Conservation (phyloP, 2,329 filamentous ascomycete species). For the Fusarium acutatum region DNA sequence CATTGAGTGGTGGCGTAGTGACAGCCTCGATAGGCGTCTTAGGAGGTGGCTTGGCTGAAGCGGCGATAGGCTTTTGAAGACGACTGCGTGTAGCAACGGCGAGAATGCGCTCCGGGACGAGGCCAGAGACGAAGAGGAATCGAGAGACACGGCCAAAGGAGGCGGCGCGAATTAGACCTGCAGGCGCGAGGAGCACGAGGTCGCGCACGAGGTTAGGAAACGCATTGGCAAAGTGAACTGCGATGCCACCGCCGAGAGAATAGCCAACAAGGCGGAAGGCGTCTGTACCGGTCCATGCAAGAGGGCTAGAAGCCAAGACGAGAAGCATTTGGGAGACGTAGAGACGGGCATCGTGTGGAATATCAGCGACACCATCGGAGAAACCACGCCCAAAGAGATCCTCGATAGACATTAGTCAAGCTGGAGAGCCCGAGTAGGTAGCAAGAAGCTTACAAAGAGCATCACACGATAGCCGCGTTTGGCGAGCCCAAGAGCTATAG, state of each 20-base stretch:
- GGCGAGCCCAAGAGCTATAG: constrained; percentile 72
- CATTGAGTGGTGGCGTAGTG: constrained; percentile 40
- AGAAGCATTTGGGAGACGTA: constrained; percentile 78
- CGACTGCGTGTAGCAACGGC: constrained; percentile 57
- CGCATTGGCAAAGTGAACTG: constrained; percentile 75
- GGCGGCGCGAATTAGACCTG: constrained; percentile 72
- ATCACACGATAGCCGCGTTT: constrained; percentile 79
- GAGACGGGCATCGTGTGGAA: constrained; percentile 77
- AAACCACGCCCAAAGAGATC: constrained; percentile 76
- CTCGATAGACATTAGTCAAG: constrained; percentile 45
- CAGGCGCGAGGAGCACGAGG: constrained; percentile 80
- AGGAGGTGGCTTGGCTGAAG: constrained; percentile 34
- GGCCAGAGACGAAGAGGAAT: constrained; percentile 62
- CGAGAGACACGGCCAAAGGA: constrained; percentile 61
- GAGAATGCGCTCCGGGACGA: constrained; percentile 63
- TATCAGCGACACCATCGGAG: constrained; percentile 69
- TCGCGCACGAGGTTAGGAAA: constrained; percentile 75
- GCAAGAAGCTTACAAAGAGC: constrained; percentile 66
- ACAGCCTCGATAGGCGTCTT: constrained; percentile 39
- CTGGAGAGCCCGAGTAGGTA: not conserved
- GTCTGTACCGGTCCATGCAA: constrained; percentile 69
- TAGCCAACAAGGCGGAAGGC: constrained; percentile 79
- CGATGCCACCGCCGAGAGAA: constrained; percentile 82
- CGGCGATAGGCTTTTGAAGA: constrained; percentile 61
- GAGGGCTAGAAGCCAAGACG: constrained; percentile 72